A percentile compares a stretch with the other conserved stretches of the same genome.
These are phyloP conservation scores for Diaporthe humulicola DNA, from an alignment of 2,329 filamentous ascomycete genomes.

Conservation along the genomic window DNA sequence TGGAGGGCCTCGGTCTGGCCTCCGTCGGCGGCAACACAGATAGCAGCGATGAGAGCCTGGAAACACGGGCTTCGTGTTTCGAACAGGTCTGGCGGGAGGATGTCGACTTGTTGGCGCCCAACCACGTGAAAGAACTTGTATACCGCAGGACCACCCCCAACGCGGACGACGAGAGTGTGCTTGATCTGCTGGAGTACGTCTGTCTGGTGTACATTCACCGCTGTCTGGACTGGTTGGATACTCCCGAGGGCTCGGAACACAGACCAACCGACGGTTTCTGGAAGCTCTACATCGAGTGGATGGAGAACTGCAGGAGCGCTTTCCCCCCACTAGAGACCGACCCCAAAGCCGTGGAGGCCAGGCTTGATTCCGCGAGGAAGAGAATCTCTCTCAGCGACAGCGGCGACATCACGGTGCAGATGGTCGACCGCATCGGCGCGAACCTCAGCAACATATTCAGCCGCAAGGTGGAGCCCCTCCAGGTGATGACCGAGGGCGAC, in stretches of 20 bases:
- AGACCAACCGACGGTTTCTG: slow-evolving; percentile 21
- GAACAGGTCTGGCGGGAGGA: slow-evolving; percentile 29
- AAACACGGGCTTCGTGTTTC: slow-evolving; percentile 25
- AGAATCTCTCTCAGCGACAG: background rate
- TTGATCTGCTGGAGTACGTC: slow-evolving; percentile 31
- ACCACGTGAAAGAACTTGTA: slow-evolving; percentile 22
- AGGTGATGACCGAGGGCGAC: slow-evolving; percentile 23
- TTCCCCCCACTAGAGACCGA: slow-evolving; percentile 3
- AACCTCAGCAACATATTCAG: slow-evolving; percentile 10
- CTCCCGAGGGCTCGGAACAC: background rate
- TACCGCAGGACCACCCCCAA: slow-evolving; percentile 28
- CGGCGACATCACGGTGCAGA: slow-evolving; percentile 18
- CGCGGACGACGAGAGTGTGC: slow-evolving; percentile 17
- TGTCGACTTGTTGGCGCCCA: background rate
- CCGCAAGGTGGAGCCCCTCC: slow-evolving; percentile 5
- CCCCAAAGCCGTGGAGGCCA: background rate
- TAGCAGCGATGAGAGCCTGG: background rate
- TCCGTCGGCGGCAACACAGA: slow-evolving; percentile 17
- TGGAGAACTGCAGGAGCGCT: background rate
- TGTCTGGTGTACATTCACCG: slow-evolving; percentile 21
- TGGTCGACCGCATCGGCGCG: slow-evolving; percentile 6
- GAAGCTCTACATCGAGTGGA: slow-evolving; percentile 28
- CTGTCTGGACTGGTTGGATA: slow-evolving; percentile 16
- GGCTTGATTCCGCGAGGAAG: background rate
- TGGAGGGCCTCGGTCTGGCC: slow-evolving; percentile 13